phyloP scores from a whole-genome alignment of 1,284 basidiomycete species.

The Malassezia obtusa region DNA sequence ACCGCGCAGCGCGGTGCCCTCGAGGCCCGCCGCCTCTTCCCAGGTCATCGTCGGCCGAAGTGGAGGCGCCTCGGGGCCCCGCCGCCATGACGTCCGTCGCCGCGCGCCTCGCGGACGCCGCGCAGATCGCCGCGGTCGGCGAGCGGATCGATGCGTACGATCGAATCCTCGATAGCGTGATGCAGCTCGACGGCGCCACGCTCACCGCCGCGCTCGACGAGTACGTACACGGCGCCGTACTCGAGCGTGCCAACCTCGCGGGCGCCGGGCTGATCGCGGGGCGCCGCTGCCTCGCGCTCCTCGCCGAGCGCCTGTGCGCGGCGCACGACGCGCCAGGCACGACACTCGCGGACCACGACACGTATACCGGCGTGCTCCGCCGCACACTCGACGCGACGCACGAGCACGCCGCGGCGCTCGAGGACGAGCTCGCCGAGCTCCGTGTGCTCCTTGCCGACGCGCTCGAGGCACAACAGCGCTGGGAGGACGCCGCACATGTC shows the following conservation, averaged over 20 bases:
- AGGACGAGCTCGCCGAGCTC: slow-evolving; percentile 53
- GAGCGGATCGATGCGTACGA: slow-evolving; percentile 7
- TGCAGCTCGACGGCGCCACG: neutral
- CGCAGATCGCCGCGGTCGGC: neutral
- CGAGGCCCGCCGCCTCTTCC: neutral
- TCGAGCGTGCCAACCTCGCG: slow-evolving; percentile 2
- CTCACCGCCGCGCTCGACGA: neutral
- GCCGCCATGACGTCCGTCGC: slow-evolving; percentile 2
- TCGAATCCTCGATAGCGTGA: neutral
- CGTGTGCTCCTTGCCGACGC: slow-evolving; percentile 77
- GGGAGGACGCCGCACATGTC: slow-evolving; percentile 78
- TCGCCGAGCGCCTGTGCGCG: neutral
- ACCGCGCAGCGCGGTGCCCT: neutral
- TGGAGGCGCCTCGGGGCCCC: neutral
- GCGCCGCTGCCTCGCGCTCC: neutral
- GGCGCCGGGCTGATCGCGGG: slow-evolving; percentile 13
- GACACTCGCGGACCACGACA: neutral
- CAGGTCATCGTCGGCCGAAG: slow-evolving; percentile 1
- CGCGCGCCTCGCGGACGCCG: slow-evolving; percentile 3
- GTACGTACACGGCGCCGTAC: slow-evolving; percentile 1
- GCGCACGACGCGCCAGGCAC: neutral
- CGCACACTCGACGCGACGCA: neutral
- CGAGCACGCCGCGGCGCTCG: neutral
- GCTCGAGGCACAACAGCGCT: slow-evolving; percentile 81
- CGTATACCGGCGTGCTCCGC: neutral